Base-by-base conservation (phyloP, 768 basidiomycete species). In the Boletales sp. region DNA sequence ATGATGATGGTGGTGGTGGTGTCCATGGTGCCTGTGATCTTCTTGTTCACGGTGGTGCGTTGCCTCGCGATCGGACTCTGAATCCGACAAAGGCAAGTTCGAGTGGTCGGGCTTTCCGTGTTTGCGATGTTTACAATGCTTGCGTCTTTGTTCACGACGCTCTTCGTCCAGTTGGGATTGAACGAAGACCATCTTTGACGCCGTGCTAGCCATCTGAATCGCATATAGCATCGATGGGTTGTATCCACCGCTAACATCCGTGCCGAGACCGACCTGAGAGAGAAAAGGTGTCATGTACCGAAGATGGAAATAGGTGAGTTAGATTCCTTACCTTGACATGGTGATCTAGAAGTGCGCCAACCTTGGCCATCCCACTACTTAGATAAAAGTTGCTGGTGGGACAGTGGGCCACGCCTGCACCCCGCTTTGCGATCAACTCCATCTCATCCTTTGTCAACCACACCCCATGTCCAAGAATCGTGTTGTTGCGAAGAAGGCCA, bases 381-480 rank as follows among this genome's bases (percentile, higher is more conserved):
- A 98, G 64, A 70, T 95, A 89, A 66, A 95, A 89, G 67, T 97
- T 98, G 61, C 90, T 94, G 21, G 87, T 87, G n/a, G 95, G 94
- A 64, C 95, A 97, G 68, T 97, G 95, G 56, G 88, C 87, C 43
- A 98, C 75, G 9, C 94, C 94, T 1, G 87, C 83, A 8, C 74
- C 71, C 43, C 75, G 74, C 56, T 73, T 52, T 56, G 80, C 80
- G 55, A 97, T 81, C 19, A 95, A 70, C 32, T 78, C 73, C 51
- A 93, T 72, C 69, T 97, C 95, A 4, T 75, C 73, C 15, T 83
- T 77, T 18, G 79, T 79, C 27, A 98, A 72, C 68, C 90, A 86
- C 12, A 94, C 82, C 11, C 82, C 94, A 64, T 97, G 95, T 2
- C 85, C 95, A 30, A 97, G 75, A 31, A 97, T 79, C 1, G 95